Conservation (phyloP, 2,329 filamentous ascomycete genomes). For the Apiospora aurea region DNA sequence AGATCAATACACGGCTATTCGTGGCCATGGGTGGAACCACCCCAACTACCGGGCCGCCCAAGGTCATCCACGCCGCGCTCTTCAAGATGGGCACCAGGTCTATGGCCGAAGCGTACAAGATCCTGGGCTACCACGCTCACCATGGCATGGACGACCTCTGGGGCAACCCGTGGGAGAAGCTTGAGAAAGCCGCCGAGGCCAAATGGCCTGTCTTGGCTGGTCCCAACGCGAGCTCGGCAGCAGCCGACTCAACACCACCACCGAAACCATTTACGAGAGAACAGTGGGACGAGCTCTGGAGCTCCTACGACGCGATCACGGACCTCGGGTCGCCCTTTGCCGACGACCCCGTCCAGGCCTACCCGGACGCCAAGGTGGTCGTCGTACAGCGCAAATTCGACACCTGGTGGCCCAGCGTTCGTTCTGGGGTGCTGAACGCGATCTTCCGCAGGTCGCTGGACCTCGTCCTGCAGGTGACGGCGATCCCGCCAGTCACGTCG, state of each 20-base stretch:
- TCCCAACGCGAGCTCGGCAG: conserved; percentile 8
- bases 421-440: conserved; percentile 36
- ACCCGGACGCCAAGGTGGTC: conserved; percentile 36
- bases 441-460: conserved; percentile 21
- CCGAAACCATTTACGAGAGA: conserved; percentile 23
- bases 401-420: conserved; percentile 35
- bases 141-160: conserved; percentile 28
- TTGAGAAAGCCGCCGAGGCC: conserved; percentile 31
- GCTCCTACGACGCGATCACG: conserved; percentile 32
- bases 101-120: conserved; percentile 30
- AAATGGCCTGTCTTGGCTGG: conserved; percentile 26
- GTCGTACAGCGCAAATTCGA: conserved; percentile 35
- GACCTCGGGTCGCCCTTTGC: conserved; percentile 34
- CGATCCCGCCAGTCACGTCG: conserved; percentile 36
- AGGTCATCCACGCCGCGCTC: conserved; percentile 28
- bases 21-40: not conserved
- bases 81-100: conserved; percentile 31
- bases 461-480: conserved; percentile 15
- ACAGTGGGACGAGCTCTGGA: conserved; percentile 29
- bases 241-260: not conserved
- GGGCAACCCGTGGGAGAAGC: conserved; percentile 30
- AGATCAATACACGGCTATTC: not conserved
- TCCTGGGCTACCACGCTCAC: conserved; percentile 26
- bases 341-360: conserved; percentile 32
- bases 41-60: not conserved